These are phyloP conservation scores for Spencermartinsiella europaea DNA, from an alignment of 805 yeast species.

Conservation along the genomic window DNA sequence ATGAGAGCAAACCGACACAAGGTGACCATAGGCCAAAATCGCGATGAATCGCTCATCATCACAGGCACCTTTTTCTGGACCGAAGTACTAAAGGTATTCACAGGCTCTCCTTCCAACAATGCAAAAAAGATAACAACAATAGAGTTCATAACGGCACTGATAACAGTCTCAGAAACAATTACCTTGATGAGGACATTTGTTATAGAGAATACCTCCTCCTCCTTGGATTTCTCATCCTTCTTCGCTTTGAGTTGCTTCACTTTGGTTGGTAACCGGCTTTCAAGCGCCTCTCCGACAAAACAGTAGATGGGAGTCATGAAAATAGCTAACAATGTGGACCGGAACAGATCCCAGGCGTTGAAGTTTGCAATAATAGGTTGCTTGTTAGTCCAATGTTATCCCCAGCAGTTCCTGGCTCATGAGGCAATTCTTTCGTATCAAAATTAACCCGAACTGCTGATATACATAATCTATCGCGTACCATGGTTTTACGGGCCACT, in stretches of 20 bases:
- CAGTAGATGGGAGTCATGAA: background rate
- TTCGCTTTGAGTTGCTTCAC: background rate
- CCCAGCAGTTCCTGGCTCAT: no score
- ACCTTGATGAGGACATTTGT: constrained; percentile 10
- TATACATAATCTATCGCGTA: no score
- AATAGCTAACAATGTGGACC: background rate
- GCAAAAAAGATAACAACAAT: constrained; percentile 5
- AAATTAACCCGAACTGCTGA: no score
- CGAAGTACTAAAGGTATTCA: constrained; percentile 1
- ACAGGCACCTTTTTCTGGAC: constrained; percentile 7
- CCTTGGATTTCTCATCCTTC: background rate
- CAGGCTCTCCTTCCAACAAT: constrained; percentile 5
- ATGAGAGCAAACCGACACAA: constrained; percentile 6
- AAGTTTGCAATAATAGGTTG: background rate
- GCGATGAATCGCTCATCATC: constrained; percentile 10
- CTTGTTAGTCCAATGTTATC: no score
- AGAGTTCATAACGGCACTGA: constrained; percentile 8
- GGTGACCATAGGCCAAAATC: constrained; percentile 13
- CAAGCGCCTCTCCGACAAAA: background rate
- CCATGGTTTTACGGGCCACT: background rate
- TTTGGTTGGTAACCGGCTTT: background rate
- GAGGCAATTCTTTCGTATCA: no score
- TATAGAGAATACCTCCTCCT: constrained; percentile 2
- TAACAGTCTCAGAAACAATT: constrained; percentile 7
- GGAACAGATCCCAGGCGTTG: background rate